Evolutionary conservation across 805 yeast genomes (phyloP).

Genomic region (Cyberlindnera suaveolens): DNA sequence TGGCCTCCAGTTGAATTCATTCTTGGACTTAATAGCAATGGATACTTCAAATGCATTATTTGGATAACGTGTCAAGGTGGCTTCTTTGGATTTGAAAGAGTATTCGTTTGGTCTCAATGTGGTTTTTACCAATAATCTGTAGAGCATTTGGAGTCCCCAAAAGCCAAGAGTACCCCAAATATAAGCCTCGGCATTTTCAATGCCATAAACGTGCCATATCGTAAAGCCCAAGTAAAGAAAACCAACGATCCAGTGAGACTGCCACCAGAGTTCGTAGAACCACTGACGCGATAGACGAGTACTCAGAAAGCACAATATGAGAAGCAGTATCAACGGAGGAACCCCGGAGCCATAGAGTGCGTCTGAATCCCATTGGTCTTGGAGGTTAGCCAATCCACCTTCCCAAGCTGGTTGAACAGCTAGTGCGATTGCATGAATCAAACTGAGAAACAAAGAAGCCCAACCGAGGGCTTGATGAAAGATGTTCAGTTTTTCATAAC

Average conservation of each 20-base stretch:
- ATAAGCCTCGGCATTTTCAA: constrained; percentile 34
- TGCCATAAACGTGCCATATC: constrained; percentile 36
- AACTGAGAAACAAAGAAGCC: constrained; percentile 36
- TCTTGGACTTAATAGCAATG: constrained; percentile 18
- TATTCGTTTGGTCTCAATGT: constrained; percentile 37
- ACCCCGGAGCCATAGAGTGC: constrained; percentile 34
- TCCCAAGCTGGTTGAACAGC: constrained; percentile 37
- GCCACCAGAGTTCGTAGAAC: constrained; percentile 44
- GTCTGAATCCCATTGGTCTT: constrained; percentile 19
- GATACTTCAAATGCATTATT: constrained; percentile 30
- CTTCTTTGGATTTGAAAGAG: constrained; percentile 34
- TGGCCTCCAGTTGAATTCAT: constrained; percentile 40
- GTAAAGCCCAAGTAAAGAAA: constrained; percentile 41
- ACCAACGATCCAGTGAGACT: constrained; percentile 48
- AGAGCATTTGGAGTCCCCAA: constrained; percentile 43
- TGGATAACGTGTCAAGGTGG: constrained; percentile 22
- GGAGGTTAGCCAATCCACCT: constrained; percentile 38
- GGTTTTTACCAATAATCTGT: constrained; percentile 40
- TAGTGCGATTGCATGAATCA: constrained; percentile 49
- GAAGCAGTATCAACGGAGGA: constrained; percentile 39
- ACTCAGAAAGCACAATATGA: constrained; percentile 37
- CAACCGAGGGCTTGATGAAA: constrained; percentile 38
- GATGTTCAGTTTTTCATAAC: constrained; percentile 48
- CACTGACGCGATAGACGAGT: constrained; percentile 34
- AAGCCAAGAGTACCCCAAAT: constrained; percentile 45